phyloP scores from a whole-genome alignment of 2,329 filamentous ascomycete species.

The Aphanocladium album region DNA sequence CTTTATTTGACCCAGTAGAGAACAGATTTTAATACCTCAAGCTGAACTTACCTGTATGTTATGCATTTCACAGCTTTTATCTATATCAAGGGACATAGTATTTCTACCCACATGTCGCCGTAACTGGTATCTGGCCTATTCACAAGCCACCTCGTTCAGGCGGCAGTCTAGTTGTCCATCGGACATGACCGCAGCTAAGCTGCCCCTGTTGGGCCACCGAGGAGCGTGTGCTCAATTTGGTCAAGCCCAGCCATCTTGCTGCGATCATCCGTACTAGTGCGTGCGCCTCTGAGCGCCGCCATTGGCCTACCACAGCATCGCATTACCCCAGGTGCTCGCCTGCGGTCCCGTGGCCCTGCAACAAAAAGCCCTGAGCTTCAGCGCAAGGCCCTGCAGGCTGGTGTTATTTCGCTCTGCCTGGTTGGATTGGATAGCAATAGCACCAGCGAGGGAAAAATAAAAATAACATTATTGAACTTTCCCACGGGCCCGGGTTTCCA shows the following conservation, averaged over 20 bases:
- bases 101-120: too few species aligned
- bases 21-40: too few species aligned
- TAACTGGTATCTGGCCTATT: background rate
- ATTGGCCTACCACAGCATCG: conserved; percentile 17
- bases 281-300: conserved; percentile 1
- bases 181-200: background rate
- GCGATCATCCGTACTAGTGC: conserved; percentile 5
- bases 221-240: background rate
- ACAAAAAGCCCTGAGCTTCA: background rate
- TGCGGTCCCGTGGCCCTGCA: background rate
- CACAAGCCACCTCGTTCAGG: background rate
- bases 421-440: background rate
- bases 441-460: too few species aligned
- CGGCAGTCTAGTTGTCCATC: background rate
- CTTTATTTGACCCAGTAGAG: too few species aligned
- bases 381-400: background rate
- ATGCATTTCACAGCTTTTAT: too few species aligned
- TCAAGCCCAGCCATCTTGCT: conserved; percentile 4
- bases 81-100: too few species aligned
- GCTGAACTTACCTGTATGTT: too few species aligned
- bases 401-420: background rate
- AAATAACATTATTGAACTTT: background rate
- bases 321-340: conserved; percentile 14
- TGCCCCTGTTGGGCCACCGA: background rate
- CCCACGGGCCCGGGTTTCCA: background rate